These are phyloP conservation scores for Mycena latifolia DNA, from an alignment of 768 basidiomycete species.

Conservation along the genomic window DNA sequence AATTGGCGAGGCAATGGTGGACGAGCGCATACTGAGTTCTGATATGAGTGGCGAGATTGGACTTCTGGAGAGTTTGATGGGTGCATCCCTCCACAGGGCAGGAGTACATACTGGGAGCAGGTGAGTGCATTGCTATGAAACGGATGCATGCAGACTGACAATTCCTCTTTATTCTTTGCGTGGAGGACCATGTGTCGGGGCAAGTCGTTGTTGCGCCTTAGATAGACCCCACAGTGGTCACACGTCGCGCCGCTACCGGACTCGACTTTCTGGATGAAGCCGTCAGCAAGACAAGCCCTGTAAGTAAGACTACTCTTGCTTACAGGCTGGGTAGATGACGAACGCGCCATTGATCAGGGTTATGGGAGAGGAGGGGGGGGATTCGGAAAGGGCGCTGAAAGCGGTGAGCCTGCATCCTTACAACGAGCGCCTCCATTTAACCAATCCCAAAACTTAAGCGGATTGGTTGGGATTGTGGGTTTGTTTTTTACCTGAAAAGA, in stretches of 20 bases:
- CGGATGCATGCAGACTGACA: conserved; percentile 5
- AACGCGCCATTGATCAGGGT: conserved; percentile 20
- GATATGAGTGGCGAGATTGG: conserved; percentile 31
- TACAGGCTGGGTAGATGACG: conserved; percentile 4
- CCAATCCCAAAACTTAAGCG: conserved; percentile 25
- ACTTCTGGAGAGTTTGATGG: conserved; percentile 29
- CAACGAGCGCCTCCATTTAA: conserved; percentile 6
- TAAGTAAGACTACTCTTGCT: not conserved
- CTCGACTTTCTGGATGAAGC: not conserved
- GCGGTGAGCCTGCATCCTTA: not conserved
- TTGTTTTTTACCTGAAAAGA: not conserved
- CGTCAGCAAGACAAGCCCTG: not conserved
- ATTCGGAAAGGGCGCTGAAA: too few relatives aligned
- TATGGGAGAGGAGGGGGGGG: not conserved
- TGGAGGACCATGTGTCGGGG: conserved; percentile 27
- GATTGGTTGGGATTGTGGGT: conserved; percentile 23
- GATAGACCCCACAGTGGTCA: conserved; percentile 6
- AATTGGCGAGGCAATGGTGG: not conserved
- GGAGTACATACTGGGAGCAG: conserved; percentile 12
- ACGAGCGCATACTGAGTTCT: conserved; percentile 26
- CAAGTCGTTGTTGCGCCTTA: conserved; percentile 21
- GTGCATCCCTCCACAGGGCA: conserved; percentile 28
- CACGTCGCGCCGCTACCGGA: conserved; percentile 10
- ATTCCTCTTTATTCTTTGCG: conserved; percentile 26
- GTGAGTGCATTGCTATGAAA: not conserved